Base-by-base conservation (phyloP, 768 basidiomycete genomes). In the Auricularia sp. region DNA sequence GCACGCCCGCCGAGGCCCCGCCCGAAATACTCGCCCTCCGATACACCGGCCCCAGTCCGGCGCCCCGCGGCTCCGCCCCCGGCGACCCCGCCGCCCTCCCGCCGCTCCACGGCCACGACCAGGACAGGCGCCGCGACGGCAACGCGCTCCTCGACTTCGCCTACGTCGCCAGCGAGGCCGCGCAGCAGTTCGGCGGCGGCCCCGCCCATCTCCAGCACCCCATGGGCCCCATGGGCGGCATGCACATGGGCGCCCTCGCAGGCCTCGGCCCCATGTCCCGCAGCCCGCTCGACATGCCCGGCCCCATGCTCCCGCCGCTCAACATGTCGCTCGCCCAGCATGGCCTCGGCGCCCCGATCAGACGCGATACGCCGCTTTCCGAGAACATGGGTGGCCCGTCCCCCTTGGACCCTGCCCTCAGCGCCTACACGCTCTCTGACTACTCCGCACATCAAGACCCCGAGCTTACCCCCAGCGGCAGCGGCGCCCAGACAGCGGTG, bases 71-170 rank as follows among this genome's bases (percentile, higher is more conserved):
- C 54, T 58, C 58, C 8, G 64, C 42, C 33, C 59, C 64, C 5
- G 64, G 61, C 39, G 51, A 51, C 37, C 35, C 35, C 35, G 18
- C 29, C 34, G n/a, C 14, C 85, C 86, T 54, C 75, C 78, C 24
- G 70, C 78, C 42, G 86, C 86, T 1, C 82, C 81, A 18, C 85
- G 70, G 67, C 69, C 66, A 69, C 73, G 68, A 71, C 73, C 69
- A 68, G 56, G 64, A 24, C 72, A 71, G 69, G 71, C 74, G 70
- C 65, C 71, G 68, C 74, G 71, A 70, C 73, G 71, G 67, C 45
- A 69, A 70, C 67, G 56, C 56, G 8, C 56, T 59, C 80, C 73
- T 77, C 79, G 77, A 75, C 80, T 83, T 82, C 81, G 82, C 66
- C 66, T 67, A 47, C 61, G 24, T 64, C 66, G 54, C 62, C 66